A percentile compares a stretch with the other conserved stretches of the same genome.
Conservation (phyloP, 768 basidiomycete genomes). For the Rhodotorula kratochvilovae region DNA sequence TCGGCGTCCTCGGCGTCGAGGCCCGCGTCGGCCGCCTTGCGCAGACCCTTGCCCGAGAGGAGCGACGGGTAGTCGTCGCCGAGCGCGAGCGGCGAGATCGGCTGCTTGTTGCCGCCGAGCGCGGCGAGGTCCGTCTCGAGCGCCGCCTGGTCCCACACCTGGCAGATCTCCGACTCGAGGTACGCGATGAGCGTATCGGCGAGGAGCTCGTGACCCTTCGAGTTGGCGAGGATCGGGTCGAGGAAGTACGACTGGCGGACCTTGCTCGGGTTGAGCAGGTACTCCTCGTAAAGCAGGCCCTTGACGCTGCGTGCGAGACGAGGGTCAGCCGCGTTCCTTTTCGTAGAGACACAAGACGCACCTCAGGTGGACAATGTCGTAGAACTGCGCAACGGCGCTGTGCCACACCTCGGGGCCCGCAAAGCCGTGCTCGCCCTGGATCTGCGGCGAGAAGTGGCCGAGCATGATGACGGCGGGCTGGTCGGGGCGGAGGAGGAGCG, state of each 20-base stretch:
- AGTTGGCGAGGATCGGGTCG: slow-evolving; percentile 76
- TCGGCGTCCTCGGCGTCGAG: slow-evolving; percentile 42
- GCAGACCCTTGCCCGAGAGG: slow-evolving; percentile 43
- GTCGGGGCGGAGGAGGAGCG: slow-evolving; percentile 81
- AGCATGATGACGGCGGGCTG: slow-evolving; percentile 86
- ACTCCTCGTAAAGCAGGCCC: slow-evolving; percentile 72
- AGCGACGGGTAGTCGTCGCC: slow-evolving; percentile 41
- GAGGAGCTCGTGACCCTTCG: slow-evolving; percentile 75
- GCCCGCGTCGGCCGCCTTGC: slow-evolving; percentile 42
- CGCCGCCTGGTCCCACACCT: slow-evolving; percentile 60
- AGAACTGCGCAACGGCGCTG: slow-evolving; percentile 86
- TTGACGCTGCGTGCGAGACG: slow-evolving; percentile 57
- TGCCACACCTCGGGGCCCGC: slow-evolving; percentile 88
- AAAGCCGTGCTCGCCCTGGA: slow-evolving; percentile 72
- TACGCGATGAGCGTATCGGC: slow-evolving; percentile 88
- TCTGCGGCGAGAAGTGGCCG: slow-evolving; percentile 89
- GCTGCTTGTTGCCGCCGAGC: slow-evolving; percentile 29
- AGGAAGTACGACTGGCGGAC: slow-evolving; percentile 67
- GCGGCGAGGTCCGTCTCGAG: slow-evolving; percentile 43
- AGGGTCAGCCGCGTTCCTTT: neutral
- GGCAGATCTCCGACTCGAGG: slow-evolving; percentile 82
- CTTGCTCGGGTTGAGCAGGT: slow-evolving; percentile 64
- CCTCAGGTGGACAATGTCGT: slow-evolving; percentile 90
- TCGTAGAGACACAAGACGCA: slow-evolving; percentile 39
- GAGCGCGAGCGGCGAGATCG: slow-evolving; percentile 24